These are phyloP conservation scores for Coemansia sp. DNA, from an alignment of 192 early-diverging fungal species.

Conservation along the genomic window DNA sequence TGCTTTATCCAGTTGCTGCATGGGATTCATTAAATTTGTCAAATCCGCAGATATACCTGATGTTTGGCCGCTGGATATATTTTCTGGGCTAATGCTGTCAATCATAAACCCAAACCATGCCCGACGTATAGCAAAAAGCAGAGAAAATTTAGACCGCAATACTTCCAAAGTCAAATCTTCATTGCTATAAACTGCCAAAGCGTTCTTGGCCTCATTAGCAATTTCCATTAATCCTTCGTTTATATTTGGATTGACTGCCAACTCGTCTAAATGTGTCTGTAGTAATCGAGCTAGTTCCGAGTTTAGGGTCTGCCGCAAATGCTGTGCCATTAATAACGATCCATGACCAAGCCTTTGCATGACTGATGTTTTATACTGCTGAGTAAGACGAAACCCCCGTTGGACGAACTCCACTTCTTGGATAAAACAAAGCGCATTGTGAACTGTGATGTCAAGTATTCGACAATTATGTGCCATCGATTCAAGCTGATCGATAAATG, in stretches of 20 bases:
- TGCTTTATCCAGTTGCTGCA: background rate
- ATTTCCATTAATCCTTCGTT: background rate
- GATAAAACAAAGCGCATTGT: slow-evolving; percentile 24
- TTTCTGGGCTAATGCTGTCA: background rate
- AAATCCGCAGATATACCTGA: background rate
- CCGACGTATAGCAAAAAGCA: slow-evolving; percentile 29
- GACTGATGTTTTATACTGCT: background rate
- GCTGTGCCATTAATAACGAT: slow-evolving; percentile 6
- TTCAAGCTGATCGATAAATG: slow-evolving; percentile 1
- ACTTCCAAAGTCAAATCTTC: slow-evolving; percentile 12
- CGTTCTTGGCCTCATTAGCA: background rate
- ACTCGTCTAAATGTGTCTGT: background rate
- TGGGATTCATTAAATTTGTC: background rate
- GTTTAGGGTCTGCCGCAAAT: slow-evolving; percentile 17
- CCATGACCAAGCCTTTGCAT: slow-evolving; percentile 11
- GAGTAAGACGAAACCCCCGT: slow-evolving; percentile 21
- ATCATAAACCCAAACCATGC: slow-evolving; percentile 25
- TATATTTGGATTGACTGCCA: background rate
- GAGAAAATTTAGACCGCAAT: slow-evolving; percentile 9
- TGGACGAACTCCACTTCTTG: slow-evolving; percentile 35
- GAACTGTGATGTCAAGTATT: slow-evolving; percentile 17
- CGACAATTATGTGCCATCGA: slow-evolving; percentile 9
- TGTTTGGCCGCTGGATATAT: no score
- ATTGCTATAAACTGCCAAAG: background rate
- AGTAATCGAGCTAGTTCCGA: background rate